A percentile compares a stretch with the other conserved stretches of the same genome.
These are phyloP conservation scores for Aureobasidium sp. DNA, from an alignment of 2,329 filamentous ascomycete genomes.

Conservation along the genomic window DNA sequence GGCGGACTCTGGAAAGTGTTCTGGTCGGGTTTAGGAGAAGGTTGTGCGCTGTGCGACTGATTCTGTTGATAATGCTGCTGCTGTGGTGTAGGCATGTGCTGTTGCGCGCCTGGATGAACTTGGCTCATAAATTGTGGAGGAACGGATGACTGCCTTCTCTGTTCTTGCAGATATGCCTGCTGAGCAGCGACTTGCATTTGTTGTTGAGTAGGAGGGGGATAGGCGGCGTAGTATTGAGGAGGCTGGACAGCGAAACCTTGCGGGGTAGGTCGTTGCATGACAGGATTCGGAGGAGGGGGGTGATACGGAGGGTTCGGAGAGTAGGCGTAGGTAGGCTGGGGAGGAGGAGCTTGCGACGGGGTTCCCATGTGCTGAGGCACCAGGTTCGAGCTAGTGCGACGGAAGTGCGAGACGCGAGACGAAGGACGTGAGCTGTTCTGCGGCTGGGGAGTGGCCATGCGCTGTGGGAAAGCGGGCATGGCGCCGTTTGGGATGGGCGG, in stretches of 20 bases:
- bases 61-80: constrained; percentile 46
- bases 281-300: constrained; percentile 30
- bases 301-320: constrained; percentile 82
- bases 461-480: constrained; percentile 54
- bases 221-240: constrained; percentile 19
- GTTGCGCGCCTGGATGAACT: constrained; percentile 7
- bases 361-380: constrained; percentile 44
- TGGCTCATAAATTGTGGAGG: constrained; percentile 51
- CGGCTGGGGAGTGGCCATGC: constrained; percentile 76
- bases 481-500: constrained; percentile 72
- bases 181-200: constrained; percentile 40
- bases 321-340: constrained; percentile 59
- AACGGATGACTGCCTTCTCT: constrained; percentile 58
- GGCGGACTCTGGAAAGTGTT: constrained; percentile 44
- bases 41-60: constrained; percentile 42
- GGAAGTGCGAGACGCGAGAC: constrained; percentile 66
- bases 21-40: constrained; percentile 43
- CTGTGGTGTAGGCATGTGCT: constrained; percentile 57
- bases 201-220: constrained; percentile 30
- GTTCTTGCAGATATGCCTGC: constrained; percentile 67
- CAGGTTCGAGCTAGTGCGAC: constrained; percentile 66
- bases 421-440: constrained; percentile 64
- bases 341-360: constrained; percentile 49
- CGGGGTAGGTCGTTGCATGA: constrained; percentile 35
- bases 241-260: constrained; percentile 16